Percentiles rank a stretch among this genome's conserved stretches.
Evolutionary conservation across 1,139 yeast genomes (phyloP).

Genomic region (Yamadazyma dendronema): DNA sequence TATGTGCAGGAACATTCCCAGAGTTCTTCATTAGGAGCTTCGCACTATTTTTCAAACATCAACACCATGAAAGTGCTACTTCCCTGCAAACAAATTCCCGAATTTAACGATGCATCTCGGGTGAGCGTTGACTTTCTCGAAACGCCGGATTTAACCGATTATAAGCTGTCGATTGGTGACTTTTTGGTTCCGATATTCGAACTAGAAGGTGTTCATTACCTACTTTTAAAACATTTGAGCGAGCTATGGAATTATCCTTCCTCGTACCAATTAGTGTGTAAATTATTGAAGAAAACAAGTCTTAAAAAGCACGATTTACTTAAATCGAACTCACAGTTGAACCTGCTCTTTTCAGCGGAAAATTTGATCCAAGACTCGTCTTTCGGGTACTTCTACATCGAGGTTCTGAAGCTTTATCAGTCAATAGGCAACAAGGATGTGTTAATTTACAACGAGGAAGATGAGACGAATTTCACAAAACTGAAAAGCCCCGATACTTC

Average conservation of each 20-base stretch:
- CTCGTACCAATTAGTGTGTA: constrained; percentile 38
- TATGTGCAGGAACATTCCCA: no score
- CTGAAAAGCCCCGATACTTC: not conserved
- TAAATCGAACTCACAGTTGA: constrained; percentile 21
- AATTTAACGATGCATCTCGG: constrained; percentile 6
- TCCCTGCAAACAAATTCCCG: constrained; percentile 2
- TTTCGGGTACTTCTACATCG: constrained; percentile 28
- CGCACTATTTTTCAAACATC: not conserved
- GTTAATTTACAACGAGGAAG: constrained; percentile 12
- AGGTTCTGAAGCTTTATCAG: constrained; percentile 21
- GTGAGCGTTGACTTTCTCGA: constrained; percentile 7
- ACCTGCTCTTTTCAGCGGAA: constrained; percentile 20
- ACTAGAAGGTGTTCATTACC: constrained; percentile 16
- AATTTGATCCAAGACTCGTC: constrained; percentile 23
- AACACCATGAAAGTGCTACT: constrained; percentile 2
- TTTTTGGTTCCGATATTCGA: constrained; percentile 13
- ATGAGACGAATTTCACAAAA: constrained; percentile 4
- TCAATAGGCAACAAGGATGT: constrained; percentile 19
- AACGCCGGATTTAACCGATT: not conserved
- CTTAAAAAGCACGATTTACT: constrained; percentile 22
- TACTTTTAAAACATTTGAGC: constrained; percentile 34
- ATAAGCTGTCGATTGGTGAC: not conserved
- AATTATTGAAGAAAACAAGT: constrained; percentile 23
- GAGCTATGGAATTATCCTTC: constrained; percentile 43
- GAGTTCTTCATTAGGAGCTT: no score